phyloP scores from a whole-genome alignment of 805 yeast species.

The Blastobotrys peoriensis region DNA sequence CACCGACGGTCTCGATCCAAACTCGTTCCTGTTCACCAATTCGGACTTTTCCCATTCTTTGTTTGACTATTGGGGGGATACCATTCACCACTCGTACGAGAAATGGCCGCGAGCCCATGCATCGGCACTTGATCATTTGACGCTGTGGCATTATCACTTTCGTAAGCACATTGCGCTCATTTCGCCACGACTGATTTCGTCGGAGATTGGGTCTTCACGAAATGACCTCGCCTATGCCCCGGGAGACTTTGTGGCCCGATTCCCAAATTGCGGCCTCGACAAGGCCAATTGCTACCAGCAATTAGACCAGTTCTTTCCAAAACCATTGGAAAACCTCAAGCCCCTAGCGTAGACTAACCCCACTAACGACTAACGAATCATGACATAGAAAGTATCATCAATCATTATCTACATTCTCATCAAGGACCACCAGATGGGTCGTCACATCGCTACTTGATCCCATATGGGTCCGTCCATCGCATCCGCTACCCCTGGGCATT shows the following conservation, averaged over 20 bases:
- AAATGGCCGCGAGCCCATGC: slow-evolving; percentile 47
- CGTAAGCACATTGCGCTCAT: slow-evolving; percentile 69
- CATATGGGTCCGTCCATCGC: too few relatives aligned
- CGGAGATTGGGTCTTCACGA: slow-evolving; percentile 12
- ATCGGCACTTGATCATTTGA: slow-evolving; percentile 68
- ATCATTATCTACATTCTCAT: too few relatives aligned
- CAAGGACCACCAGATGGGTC: too few relatives aligned
- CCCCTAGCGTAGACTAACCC: too few relatives aligned
- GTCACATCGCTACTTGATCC: too few relatives aligned
- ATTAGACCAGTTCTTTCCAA: too few relatives aligned
- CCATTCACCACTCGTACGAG: slow-evolving; percentile 56
- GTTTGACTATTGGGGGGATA: slow-evolving; percentile 76
- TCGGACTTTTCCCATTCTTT: slow-evolving; percentile 59
- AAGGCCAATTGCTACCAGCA: neutral
- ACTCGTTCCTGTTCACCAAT: slow-evolving; percentile 67
- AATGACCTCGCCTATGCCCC: neutral
- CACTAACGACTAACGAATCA: too few relatives aligned
- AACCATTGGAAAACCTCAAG: too few relatives aligned
- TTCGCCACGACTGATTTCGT: slow-evolving; percentile 51
- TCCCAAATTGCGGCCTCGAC: neutral
- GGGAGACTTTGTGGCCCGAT: slow-evolving; percentile 7
- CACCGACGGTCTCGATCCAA: slow-evolving; percentile 53
- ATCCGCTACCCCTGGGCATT: too few relatives aligned
- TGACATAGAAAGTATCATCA: too few relatives aligned
- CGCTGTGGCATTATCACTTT: slow-evolving; percentile 91